Conservation (phyloP, 2,329 filamentous ascomycete species). For the Westerdykella ornata region DNA sequence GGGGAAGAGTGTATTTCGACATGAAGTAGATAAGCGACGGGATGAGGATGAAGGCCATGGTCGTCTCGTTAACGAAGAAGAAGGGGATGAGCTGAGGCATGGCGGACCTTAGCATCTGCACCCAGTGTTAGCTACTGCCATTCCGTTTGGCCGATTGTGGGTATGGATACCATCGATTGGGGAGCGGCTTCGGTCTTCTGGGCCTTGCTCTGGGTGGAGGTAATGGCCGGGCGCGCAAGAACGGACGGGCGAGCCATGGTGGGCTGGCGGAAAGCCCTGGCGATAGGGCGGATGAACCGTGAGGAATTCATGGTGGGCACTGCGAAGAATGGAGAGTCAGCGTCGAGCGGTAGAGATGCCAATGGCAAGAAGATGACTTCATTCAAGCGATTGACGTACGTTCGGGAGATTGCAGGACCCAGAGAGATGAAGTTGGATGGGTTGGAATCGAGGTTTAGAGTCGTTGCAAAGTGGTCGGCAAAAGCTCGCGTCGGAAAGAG, state of each 20-base stretch:
- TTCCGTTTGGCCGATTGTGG: not conserved
- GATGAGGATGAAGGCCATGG: slow-evolving; percentile 37
- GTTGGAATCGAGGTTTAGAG: slow-evolving; percentile 28
- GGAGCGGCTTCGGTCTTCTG: slow-evolving; percentile 27
- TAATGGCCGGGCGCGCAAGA: slow-evolving; percentile 33
- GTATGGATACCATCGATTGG: slow-evolving; percentile 30
- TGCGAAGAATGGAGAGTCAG: slow-evolving; percentile 26
- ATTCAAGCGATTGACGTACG: slow-evolving; percentile 25
- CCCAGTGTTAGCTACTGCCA: slow-evolving; percentile 5
- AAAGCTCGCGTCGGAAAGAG: slow-evolving; percentile 6
- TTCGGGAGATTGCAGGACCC: slow-evolving; percentile 21
- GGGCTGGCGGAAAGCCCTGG: slow-evolving; percentile 37
- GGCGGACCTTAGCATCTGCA: slow-evolving; percentile 39
- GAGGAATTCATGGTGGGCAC: slow-evolving; percentile 38
- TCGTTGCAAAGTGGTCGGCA: slow-evolving; percentile 22
- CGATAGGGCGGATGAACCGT: slow-evolving; percentile 38
- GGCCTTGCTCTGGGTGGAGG: slow-evolving; percentile 29
- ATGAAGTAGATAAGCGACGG: slow-evolving; percentile 41
- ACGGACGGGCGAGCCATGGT: slow-evolving; percentile 28
- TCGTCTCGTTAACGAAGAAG: slow-evolving; percentile 43
- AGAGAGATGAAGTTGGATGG: slow-evolving; percentile 33
- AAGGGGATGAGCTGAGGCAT: slow-evolving; percentile 43
- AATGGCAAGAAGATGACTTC: slow-evolving; percentile 19
- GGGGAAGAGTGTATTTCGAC: slow-evolving; percentile 41
- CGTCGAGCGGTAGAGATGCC: slow-evolving; percentile 20